Evolutionary conservation across 495 filamentous ascomycete genomes (phyloP), one percentile per base, ranked within the genome.

Genomic region (Neurospora discreta): DNA sequence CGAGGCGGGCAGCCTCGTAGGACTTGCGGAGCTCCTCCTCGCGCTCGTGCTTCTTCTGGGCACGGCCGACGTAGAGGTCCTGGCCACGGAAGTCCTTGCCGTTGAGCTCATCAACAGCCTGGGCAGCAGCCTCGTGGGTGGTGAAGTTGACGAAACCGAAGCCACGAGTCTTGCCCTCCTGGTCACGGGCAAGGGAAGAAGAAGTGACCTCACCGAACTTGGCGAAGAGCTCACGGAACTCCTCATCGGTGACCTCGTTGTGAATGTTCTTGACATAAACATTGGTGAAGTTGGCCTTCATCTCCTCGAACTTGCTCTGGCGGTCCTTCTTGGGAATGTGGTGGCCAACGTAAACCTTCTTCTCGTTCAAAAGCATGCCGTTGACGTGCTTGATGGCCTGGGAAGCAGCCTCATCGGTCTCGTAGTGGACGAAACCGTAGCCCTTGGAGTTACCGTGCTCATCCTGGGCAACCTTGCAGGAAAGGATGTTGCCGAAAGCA

Each of bases 211-310:
- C 91, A 76, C 95, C 95, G 78, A 87, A 97, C 80, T 88, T 89
- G 87, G 94, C 91, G 77, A 99, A 98, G 68, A 98, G 85, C 71
- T 90, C 87, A 74, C 93, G 93, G 88, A 99, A 98, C 81, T 98
- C 91, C 4, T 97, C 93, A 65, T 99, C 96, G 71, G 89, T 90
- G 75, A 90, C 92, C 69, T 97, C 93, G n/a, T 82, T 76, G 74
- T 91, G 89, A 77, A 99, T 89, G 84, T 98, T 99, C 91, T 99
- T 99, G 84, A 99, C 92, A 84, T 98, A 99, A 80, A 98, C 89
- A 82, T 99, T 99, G 85, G 95, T 99, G 87, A 97, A 99, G 88
- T 99, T 98, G 82, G 96, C 95, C 90, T 98, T 98, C 95, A 99
- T 99, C 88, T 99, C 95, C 86, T 99, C 95, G 80, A 98, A 98